Percentiles rank a stretch among this genome's conserved stretches.
Evolutionary conservation across 192 early-diverging fungal genomes (phyloP).

Genomic region (Entrophospora sp.): DNA sequence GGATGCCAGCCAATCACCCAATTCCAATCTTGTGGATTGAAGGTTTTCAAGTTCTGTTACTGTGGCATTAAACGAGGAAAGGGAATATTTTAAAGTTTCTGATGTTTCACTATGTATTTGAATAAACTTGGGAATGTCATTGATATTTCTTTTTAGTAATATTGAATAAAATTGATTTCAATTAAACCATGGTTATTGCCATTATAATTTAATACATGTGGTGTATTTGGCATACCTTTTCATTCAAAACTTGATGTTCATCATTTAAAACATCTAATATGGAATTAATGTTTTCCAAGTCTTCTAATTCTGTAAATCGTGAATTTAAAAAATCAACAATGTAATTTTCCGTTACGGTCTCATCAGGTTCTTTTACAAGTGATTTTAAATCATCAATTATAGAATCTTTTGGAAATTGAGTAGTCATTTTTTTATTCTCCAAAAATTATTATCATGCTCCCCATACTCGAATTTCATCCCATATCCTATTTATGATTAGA

Average conservation of each 20-base stretch:
- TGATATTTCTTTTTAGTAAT: not conserved
- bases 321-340: constrained; percentile 32
- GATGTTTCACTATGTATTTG: not conserved
- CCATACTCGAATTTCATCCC: too few species aligned
- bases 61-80: not conserved
- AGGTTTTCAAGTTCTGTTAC: constrained; percentile 9
- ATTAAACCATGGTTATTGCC: not conserved
- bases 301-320: constrained; percentile 26
- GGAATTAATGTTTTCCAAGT: constrained; percentile 27
- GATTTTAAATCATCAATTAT: not conserved
- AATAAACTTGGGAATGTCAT: not conserved
- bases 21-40: constrained; percentile 9
- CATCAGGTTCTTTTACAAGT: constrained; percentile 7
- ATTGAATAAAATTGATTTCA: not conserved
- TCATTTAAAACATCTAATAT: constrained; percentile 17
- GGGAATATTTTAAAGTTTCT: not conserved
- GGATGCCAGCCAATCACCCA: constrained; percentile 2
- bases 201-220: not conserved
- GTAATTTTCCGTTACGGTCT: constrained; percentile 15
- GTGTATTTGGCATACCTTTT: constrained; percentile 21
- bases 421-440: not conserved
- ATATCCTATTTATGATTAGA: too few species aligned
- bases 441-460: too few species aligned
- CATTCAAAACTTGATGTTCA: constrained; percentile 1
- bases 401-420: not conserved